phyloP scores from a whole-genome alignment of 2,329 filamentous ascomycete species.

The Fusarium sp. region DNA sequence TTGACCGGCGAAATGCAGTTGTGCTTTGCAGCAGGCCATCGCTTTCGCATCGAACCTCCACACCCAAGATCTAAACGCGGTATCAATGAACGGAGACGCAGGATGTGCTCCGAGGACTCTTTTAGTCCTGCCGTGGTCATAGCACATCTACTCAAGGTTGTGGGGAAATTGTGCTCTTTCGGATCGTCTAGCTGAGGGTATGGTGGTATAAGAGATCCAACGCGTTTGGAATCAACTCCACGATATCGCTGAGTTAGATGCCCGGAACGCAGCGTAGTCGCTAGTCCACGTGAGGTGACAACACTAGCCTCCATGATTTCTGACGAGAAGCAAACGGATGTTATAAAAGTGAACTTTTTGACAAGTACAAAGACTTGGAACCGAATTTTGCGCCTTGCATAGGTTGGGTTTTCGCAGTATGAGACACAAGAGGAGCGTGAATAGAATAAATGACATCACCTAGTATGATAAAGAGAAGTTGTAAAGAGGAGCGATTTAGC shows the following conservation, averaged over 20 bases:
- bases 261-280: background rate
- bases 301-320: background rate
- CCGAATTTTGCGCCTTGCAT: too few species aligned
- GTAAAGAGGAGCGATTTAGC: too few species aligned
- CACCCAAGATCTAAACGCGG: too few species aligned
- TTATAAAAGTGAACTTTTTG: too few species aligned
- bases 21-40: too few species aligned
- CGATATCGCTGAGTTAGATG: background rate
- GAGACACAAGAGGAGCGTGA: too few species aligned
- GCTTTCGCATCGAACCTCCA: too few species aligned
- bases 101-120: background rate
- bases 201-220: background rate
- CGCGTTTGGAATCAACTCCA: background rate
- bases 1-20: too few species aligned
- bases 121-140: background rate
- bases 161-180: background rate
- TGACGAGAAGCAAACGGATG: background rate
- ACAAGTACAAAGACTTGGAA: too few species aligned
- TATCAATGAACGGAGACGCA: background rate
- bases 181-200: background rate
- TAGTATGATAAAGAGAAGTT: too few species aligned
- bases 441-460: too few species aligned
- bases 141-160: background rate
- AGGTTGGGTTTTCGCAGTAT: too few species aligned
- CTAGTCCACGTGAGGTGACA: background rate